Evolutionary conservation across 2,329 filamentous ascomycete genomes (phyloP), one percentile per base, ranked within the genome.

Genomic region (Madurella mycetomatis): DNA sequence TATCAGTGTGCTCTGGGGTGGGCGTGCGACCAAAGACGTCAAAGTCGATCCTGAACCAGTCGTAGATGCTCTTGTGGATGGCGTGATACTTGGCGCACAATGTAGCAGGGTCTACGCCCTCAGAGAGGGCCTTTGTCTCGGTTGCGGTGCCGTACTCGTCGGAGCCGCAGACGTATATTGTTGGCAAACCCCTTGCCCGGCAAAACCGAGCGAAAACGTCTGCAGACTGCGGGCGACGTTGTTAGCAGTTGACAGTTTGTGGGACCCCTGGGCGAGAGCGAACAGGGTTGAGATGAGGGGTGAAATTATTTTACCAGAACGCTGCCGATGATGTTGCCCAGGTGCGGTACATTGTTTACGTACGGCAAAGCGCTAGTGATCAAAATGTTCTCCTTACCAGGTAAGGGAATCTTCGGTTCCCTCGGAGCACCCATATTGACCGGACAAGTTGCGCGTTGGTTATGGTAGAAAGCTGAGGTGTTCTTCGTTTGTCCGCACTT

Each of bases 131-230:
- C 76, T 95, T 96, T 25, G 92, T 96, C 73, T 96, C 92, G 32
- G 92, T 96, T 18, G 92, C 92, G 12, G 92, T 97, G 54, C 92
- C 92, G 71, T 96, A 97, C 73, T 97, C 90, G 75, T 96, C 92
- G n/a, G 72, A 74, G 54, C 91, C 91, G 72, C 92, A 95, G 62
- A 96, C 79, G 70, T 85, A 96, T 48, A 96, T 80, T 1, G 90
- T 95, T 62, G 84, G 88, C 66, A 86, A 81, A 53, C 86, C 88
- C 65, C 90, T 83, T 42, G 88, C 85, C 71, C 90, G 90, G 74
- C 86, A 88, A 73, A 87, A 95, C 62, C 85, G 84, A 41, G 87
- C 80, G 69, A 87, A 96, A 60, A 95, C 89, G 68, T 96, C 92
- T 64, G 92, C 92, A 59, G 86, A 91, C 61, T 63, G 37, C 7